Conservation (phyloP, 495 filamentous ascomycete genomes). For the Glonium stellatum region DNA sequence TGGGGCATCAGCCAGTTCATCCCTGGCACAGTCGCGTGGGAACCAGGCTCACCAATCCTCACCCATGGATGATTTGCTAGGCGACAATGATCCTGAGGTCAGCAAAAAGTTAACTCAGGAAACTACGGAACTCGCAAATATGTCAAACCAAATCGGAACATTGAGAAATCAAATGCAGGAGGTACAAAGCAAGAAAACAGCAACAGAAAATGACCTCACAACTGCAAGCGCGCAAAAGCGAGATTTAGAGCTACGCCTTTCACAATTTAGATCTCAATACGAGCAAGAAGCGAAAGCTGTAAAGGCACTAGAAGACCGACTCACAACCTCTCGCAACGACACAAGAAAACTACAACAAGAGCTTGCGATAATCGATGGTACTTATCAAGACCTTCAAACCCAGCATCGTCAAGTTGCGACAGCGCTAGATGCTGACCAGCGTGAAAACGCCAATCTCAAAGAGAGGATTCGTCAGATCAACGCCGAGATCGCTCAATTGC, state of each 20-base stretch:
- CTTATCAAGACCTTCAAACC: conserved; percentile 73
- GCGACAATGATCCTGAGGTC: conserved; percentile 84
- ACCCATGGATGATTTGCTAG: conserved; percentile 81
- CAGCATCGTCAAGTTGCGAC: conserved; percentile 71
- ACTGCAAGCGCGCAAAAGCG: conserved; percentile 78
- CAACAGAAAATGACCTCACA: conserved; percentile 70
- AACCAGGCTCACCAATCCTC: conserved; percentile 43
- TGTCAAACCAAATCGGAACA: conserved; percentile 89
- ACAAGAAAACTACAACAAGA: conserved; percentile 78
- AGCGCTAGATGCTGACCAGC: conserved; percentile 76
- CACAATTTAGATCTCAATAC: conserved; percentile 77
- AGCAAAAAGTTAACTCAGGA: conserved; percentile 81
- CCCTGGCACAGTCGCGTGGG: conserved; percentile 20
- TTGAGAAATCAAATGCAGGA: conserved; percentile 90
- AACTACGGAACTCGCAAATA: conserved; percentile 87
- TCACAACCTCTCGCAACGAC: conserved; percentile 65
- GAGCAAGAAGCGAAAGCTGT: conserved; percentile 87
- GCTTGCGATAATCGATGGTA: conserved; percentile 71
- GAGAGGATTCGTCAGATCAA: conserved; percentile 80
- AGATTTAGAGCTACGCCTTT: conserved; percentile 79
- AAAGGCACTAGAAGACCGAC: conserved; percentile 73
- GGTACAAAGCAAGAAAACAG: conserved; percentile 69
- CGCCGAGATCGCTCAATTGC: conserved; percentile 69
- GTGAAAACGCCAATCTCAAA: conserved; percentile 78
- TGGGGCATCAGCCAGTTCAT: conserved; percentile 56